These are phyloP conservation scores for Tribonema minus DNA, from an alignment of 108 stramenopile genomes.

Conservation along the genomic window DNA sequence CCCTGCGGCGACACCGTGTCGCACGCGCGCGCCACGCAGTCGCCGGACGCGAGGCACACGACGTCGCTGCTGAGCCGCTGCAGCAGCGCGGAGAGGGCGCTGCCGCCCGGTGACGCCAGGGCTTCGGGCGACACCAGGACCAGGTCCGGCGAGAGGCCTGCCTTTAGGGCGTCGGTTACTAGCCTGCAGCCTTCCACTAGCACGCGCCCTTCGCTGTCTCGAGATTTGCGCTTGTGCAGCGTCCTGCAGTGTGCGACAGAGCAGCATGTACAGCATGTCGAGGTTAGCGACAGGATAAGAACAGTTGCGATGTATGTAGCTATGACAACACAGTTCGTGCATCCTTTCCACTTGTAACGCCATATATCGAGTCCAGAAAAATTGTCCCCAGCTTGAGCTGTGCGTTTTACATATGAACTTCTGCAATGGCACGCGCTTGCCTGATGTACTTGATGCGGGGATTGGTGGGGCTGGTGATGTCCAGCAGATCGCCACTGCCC, in stretches of 20 bases:
- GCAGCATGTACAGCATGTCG: too few species aligned
- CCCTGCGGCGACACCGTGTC: conserved; percentile 28
- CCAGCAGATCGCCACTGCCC: too few species aligned
- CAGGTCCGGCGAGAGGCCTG: background rate
- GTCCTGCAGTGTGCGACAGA: background rate
- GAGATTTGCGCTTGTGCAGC: conserved; percentile 4
- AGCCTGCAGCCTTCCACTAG: conserved; percentile 13
- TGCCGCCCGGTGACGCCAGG: background rate
- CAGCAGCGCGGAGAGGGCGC: conserved; percentile 14
- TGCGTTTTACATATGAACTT: too few species aligned
- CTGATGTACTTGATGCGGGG: too few species aligned
- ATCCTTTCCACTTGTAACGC: too few species aligned
- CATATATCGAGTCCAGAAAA: too few species aligned
- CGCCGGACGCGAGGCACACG: conserved; percentile 6
- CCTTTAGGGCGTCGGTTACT: conserved; percentile 13
- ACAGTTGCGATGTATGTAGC: too few species aligned
- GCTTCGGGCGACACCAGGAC: conserved; percentile 16
- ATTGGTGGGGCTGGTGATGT: too few species aligned
- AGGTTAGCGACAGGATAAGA: too few species aligned
- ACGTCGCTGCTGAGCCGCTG: conserved; percentile 7
- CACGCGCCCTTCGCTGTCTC: conserved; percentile 1
- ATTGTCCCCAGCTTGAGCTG: too few species aligned
- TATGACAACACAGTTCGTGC: too few species aligned
- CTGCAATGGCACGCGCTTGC: too few species aligned
- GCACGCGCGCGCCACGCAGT: conserved; percentile 16